Conservation (phyloP, 1,139 yeast species). For the Blastobotrys elegans region DNA sequence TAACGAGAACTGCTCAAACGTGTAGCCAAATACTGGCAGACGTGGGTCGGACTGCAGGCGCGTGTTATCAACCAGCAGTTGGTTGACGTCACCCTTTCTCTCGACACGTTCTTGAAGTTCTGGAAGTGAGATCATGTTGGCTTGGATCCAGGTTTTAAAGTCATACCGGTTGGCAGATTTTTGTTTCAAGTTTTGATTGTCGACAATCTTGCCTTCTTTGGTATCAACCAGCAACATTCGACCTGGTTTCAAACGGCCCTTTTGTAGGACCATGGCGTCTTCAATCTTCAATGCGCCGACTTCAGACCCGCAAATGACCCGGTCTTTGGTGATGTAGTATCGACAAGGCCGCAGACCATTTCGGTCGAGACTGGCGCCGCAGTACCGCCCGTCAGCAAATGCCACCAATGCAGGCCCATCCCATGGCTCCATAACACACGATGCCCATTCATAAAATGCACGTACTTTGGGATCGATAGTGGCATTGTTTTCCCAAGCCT, state of each 20-base stretch:
- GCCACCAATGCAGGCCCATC: conserved; percentile 98
- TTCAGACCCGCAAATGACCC: conserved; percentile 97
- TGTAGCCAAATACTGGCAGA: conserved; percentile 82
- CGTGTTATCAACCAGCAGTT: conserved; percentile 16
- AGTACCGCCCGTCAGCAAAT: conserved; percentile 94
- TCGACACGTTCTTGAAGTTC: conserved; percentile 61
- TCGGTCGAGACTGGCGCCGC: conserved; percentile 97
- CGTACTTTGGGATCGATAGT: conserved; percentile 84
- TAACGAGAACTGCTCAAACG: conserved; percentile 82
- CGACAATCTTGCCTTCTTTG: conserved; percentile 86
- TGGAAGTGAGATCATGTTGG: conserved; percentile 77
- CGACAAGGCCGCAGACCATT: conserved; percentile 98
- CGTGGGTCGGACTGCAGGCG: conserved; percentile 75
- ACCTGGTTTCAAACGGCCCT: conserved; percentile 95
- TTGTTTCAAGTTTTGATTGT: conserved; percentile 80
- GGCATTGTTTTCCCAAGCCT: conserved; percentile 92
- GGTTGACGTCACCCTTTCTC: conserved; percentile 37
- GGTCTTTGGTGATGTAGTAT: conserved; percentile 88
- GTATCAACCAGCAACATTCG: conserved; percentile 95
- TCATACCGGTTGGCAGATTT: conserved; percentile 82
- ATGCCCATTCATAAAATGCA: conserved; percentile 99
- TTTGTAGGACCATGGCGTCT: conserved; percentile 74
- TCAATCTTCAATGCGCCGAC: conserved; percentile 94
- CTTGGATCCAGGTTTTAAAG: conserved; percentile 88
- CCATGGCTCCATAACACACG: conserved; percentile 99